A percentile compares a stretch with the other conserved stretches of the same genome.
phyloP scores from a whole-genome alignment of 257 asterid species.

The Nicotiana noctiflora region DNA sequence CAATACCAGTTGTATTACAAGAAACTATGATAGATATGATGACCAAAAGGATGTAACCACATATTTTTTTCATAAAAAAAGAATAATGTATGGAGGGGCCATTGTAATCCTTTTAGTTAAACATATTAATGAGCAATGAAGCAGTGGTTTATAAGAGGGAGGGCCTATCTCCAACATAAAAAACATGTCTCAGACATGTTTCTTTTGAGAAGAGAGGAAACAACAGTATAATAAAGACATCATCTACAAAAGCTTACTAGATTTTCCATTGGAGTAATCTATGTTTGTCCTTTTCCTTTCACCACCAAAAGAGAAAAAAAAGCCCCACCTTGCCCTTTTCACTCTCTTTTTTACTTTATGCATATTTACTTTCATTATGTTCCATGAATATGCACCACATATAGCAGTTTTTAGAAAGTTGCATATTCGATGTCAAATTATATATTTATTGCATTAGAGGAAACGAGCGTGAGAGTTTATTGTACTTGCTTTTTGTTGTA shows the following conservation, averaged over 20 bases:
- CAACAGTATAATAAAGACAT: constrained; percentile 12
- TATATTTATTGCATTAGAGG: too few species aligned
- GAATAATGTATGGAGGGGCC: constrained; percentile 21
- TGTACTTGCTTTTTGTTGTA: not conserved
- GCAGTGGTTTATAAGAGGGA: constrained; percentile 18
- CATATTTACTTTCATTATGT: constrained; percentile 23
- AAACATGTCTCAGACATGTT: constrained; percentile 77
- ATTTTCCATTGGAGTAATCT: not conserved
- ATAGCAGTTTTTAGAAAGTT: not conserved
- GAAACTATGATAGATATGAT: not conserved
- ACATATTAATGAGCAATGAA: constrained; percentile 27
- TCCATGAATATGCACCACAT: constrained; percentile 15
- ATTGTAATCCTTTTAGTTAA: constrained; percentile 30
- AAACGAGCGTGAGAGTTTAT: too few species aligned
- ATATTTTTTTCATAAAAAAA: constrained; percentile 9
- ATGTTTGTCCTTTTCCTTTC: not conserved
- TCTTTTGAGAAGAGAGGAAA: constrained; percentile 10
- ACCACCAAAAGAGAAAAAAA: not conserved
- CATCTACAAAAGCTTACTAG: constrained; percentile 15
- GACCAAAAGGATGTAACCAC: not conserved
- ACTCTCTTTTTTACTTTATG: constrained; percentile 22
- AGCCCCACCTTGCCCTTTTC: not conserved
- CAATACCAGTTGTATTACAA: not conserved
- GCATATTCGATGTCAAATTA: too few species aligned
- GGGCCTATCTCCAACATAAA: constrained; percentile 31